Conservation (phyloP, 495 filamentous ascomycete species). For the Pyrenula aspistea region DNA sequence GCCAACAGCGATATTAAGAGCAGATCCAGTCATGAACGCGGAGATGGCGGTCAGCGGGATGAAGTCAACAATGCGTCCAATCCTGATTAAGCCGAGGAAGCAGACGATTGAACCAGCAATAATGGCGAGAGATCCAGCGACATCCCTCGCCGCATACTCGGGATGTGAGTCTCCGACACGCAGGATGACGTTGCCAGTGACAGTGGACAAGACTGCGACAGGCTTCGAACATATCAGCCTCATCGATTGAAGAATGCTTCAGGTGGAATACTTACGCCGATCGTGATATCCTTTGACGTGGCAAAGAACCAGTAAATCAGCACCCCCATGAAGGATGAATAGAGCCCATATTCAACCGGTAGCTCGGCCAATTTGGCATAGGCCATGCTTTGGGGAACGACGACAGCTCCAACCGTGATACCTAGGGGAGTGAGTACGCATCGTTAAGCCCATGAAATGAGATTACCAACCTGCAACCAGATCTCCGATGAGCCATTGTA, state of each 20-base stretch:
- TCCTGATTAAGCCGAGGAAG: constrained; percentile 64
- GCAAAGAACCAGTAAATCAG: constrained; percentile 97
- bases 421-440: constrained; percentile 30
- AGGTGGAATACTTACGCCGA: constrained; percentile 56
- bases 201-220: constrained; percentile 88
- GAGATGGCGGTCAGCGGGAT: constrained; percentile 86
- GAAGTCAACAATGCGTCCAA: constrained; percentile 91
- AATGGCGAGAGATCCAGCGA: constrained; percentile 72
- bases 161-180: constrained; percentile 44
- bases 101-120: constrained; percentile 73
- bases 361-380: constrained; percentile 81
- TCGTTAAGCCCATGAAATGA: constrained; percentile 3
- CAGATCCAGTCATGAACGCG: constrained; percentile 97
- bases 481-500: constrained; percentile 80
- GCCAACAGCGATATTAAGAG: constrained; percentile 80
- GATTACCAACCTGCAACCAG: constrained; percentile 65
- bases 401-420: constrained; percentile 89
- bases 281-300: constrained; percentile 97
- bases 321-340: constrained; percentile 97
- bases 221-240: constrained; percentile 44
- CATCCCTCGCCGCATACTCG: constrained; percentile 42
- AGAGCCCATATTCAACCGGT: constrained; percentile 72
- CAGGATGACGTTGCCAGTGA: constrained; percentile 69
- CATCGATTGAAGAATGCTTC: not conserved
- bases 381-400: constrained; percentile 95